phyloP scores from a whole-genome alignment of 2,329 filamentous ascomycete genomes.

The Calonectria crousiana region DNA sequence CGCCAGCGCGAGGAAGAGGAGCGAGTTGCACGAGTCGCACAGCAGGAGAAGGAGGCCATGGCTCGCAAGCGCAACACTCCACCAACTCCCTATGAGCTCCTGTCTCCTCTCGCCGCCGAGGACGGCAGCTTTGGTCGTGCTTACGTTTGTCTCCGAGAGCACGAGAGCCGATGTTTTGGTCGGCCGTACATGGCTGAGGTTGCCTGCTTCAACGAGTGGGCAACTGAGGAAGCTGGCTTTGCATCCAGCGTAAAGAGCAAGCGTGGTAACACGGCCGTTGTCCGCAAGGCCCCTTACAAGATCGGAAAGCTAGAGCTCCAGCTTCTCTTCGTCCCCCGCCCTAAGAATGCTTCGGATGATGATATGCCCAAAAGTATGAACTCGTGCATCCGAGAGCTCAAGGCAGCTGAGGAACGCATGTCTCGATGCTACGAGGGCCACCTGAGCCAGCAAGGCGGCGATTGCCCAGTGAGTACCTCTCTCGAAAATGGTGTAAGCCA shows the following conservation, averaged over 20 bases:
- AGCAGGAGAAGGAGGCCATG: slow-evolving; percentile 73
- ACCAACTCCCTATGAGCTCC: slow-evolving; percentile 85
- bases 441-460: slow-evolving; percentile 95
- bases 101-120: slow-evolving; percentile 87
- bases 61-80: slow-evolving; percentile 72
- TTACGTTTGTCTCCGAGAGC: slow-evolving; percentile 93
- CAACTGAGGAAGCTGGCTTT: slow-evolving; percentile 82
- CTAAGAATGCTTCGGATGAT: slow-evolving; percentile 86
- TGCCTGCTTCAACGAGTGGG: slow-evolving; percentile 99
- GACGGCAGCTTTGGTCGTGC: slow-evolving; percentile 95
- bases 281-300: slow-evolving; percentile 93
- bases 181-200: slow-evolving; percentile 90
- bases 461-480: slow-evolving; percentile 84
- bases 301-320: slow-evolving; percentile 95
- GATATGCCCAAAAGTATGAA: slow-evolving; percentile 99
- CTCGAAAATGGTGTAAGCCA: background rate
- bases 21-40: slow-evolving; percentile 75
- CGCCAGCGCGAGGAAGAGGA: slow-evolving; percentile 87
- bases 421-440: slow-evolving; percentile 87
- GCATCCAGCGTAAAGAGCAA: slow-evolving; percentile 96
- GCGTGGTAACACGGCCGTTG: slow-evolving; percentile 76
- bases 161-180: slow-evolving; percentile 89
- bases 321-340: slow-evolving; percentile 93
- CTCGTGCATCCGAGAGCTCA: slow-evolving; percentile 92
- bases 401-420: slow-evolving; percentile 85